A percentile compares a stretch with the other conserved stretches of the same genome.
phyloP scores from a whole-genome alignment of 345 rosid genomes.

The Lumnitzera racemosa region DNA sequence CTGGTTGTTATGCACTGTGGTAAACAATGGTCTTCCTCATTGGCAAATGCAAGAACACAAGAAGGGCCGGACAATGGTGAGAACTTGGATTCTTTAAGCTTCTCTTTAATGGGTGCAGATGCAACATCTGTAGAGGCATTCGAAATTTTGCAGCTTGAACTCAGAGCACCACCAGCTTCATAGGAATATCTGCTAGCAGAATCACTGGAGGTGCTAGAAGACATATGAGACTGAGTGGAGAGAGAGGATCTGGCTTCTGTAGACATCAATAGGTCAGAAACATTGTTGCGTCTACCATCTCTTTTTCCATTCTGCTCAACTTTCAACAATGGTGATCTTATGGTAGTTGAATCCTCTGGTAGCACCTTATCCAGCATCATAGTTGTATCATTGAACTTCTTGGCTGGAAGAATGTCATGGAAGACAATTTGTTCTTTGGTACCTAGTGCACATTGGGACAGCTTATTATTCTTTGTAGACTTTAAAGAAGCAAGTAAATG shows the following conservation, averaged over 20 bases:
- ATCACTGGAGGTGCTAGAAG: slow-evolving; percentile 7
- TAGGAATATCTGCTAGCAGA: slow-evolving; percentile 10
- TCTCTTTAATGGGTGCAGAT: background rate
- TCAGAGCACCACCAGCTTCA: slow-evolving; percentile 5
- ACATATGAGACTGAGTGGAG: slow-evolving; percentile 6
- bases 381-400: slow-evolving; percentile 14
- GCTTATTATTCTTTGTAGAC: background rate
- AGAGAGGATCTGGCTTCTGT: slow-evolving; percentile 22
- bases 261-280: slow-evolving; percentile 13
- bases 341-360: slow-evolving; percentile 9
- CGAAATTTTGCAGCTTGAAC: slow-evolving; percentile 23
- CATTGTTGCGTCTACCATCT: slow-evolving; percentile 4
- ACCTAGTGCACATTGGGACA: background rate
- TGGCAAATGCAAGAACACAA: slow-evolving; percentile 22
- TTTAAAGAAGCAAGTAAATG: background rate
- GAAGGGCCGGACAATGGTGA: slow-evolving; percentile 11
- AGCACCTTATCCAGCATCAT: slow-evolving; percentile 16
- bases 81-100: background rate
- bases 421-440: too few relatives aligned
- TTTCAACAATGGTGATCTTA: slow-evolving; percentile 17
- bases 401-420: slow-evolving; percentile 19
- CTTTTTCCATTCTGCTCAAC: slow-evolving; percentile 7
- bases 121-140: slow-evolving; percentile 19
- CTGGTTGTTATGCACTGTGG: slow-evolving; percentile 5
- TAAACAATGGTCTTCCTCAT: slow-evolving; percentile 6